Base-by-base conservation (phyloP, 495 filamentous ascomycete genomes). In the Annulohypoxylon moriforme region DNA sequence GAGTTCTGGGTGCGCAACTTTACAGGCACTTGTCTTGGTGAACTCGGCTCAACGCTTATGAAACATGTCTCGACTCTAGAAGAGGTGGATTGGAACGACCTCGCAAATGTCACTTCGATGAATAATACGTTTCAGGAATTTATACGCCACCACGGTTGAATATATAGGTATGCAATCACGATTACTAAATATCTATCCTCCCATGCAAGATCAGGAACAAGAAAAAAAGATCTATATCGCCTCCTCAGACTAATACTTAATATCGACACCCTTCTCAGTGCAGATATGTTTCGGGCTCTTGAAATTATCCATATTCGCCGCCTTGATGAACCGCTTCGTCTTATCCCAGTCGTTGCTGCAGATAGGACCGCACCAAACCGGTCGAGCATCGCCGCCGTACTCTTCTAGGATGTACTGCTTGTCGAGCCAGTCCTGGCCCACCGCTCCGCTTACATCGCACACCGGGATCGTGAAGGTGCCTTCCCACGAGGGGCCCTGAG, bases 1-100 rank as follows among this genome's bases (percentile, higher is more conserved):
- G 47, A 64, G 10, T 64, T 64, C 25, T 64, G 60, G 60, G 60
- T 64, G 5, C 47, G 47, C 25, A 65, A 56, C 13, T 65, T 56
- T n/a, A 65, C 50, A 10, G 62, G 62, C 5, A 38, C 50, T 18
- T 65, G 62, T 47, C 50, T 65, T 11, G 50, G 62, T n/a, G 4
- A 13, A 1, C n/a, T 65, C 25, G n/a, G 25, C 16, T 56, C 50
- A 16, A 46, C 62, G 1, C 14, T 53, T 1, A 18, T 65, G 5
- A 65, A n/a, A 11, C 62, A 34, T 20, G 38, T 31, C 10, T 44
- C 49, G 22, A 65, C 49, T 4, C 11, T 46, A 25, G 50, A 46
- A 36, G 46, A 25, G 7, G 40, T 47, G 16, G 47, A 65, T 49
- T 42, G 49, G 2, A 10, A 33, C 3, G 52, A 65, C 7, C 36